Base-by-base conservation (phyloP, 805 yeast species). In the Ogataea populi-albae region DNA sequence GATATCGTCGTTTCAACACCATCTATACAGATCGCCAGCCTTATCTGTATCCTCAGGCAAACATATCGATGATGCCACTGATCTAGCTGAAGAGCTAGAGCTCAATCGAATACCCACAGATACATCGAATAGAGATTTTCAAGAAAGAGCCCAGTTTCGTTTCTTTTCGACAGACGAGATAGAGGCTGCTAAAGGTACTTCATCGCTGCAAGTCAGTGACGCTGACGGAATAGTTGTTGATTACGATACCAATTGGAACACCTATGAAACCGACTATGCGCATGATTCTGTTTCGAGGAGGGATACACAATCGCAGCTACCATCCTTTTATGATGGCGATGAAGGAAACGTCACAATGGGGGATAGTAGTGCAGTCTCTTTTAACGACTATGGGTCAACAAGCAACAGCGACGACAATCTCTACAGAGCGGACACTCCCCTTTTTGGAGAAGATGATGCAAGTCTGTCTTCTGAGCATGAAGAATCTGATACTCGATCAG, bases 161-260 rank as follows among this genome's bases (percentile, higher is more conserved):
- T 91, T 89, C 57, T 91, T 91, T 61, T 78, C 91, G 8, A 69
- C 82, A 4, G 86, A 84, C 37, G 93, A 87, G 47, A 81, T 91
- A 30, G 89, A 83, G 50, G 68, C 73, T 33, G 97, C 98, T 0
- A 93, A 85, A 35, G 96, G 96, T 30, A 66, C 91, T 1, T 85
- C 96, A 2, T 81, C 91, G 2, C 55, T 81, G 47, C 85, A 79
- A 43, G 20, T 40, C 6, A 47, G 36, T 8, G 30, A 37, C 15
- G 34, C 43, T 11, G 41, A 42, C 11, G 55, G 48, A 15, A 67
- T 71, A 21, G 71, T 74, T 0, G 74, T 83, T 16, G 93, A 84
- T 54, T 84, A 79, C 51, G 81, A 84, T 52, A 79, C 86, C 6
- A 70, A 77, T 47, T 83, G 93, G 83, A 88, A 84, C 44, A 68